Evolutionary conservation across 805 yeast species (phyloP).

Genomic region (Blastobotrys peoriensis): DNA sequence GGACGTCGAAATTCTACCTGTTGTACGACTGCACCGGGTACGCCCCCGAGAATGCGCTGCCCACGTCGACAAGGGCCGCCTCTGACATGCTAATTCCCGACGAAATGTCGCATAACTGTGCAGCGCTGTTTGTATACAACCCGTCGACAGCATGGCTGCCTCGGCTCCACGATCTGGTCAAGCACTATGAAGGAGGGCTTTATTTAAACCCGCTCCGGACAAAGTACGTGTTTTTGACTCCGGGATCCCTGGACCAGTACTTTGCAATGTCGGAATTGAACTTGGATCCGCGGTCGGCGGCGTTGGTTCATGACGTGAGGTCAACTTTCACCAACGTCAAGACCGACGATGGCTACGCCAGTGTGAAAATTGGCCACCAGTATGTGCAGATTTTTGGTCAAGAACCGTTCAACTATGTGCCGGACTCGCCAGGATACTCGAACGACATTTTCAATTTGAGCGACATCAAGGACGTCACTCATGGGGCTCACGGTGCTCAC

Average conservation of each 20-base stretch:
- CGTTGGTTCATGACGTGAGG: constrained; percentile 28
- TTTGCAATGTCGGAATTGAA: constrained; percentile 38
- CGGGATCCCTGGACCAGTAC: constrained; percentile 40
- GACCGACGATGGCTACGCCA: constrained; percentile 20
- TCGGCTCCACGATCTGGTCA: constrained; percentile 22
- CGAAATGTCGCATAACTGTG: constrained; percentile 46
- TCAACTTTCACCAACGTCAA: constrained; percentile 11
- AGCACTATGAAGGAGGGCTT: constrained; percentile 16
- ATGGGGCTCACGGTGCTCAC: constrained; percentile 17
- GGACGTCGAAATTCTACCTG: constrained; percentile 60
- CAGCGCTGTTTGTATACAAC: constrained; percentile 45
- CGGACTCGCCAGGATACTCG: constrained; percentile 14
- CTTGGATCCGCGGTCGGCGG: constrained; percentile 37
- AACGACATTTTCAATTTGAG: constrained; percentile 38
- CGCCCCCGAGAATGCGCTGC: constrained; percentile 27
- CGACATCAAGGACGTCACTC: constrained; percentile 36
- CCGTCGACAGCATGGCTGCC: constrained; percentile 29
- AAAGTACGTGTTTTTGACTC: constrained; percentile 39
- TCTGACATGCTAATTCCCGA: constrained; percentile 46
- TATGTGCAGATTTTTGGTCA: constrained; percentile 46
- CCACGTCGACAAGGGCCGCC: constrained; percentile 31
- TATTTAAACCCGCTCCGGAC: constrained; percentile 25
- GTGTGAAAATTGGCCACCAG: constrained; percentile 60
- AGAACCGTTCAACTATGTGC: constrained; percentile 14
- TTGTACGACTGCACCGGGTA: constrained; percentile 68